These are phyloP conservation scores for Eutrema japonicum DNA, from an alignment of 345 rosid species.

Conservation along the genomic window DNA sequence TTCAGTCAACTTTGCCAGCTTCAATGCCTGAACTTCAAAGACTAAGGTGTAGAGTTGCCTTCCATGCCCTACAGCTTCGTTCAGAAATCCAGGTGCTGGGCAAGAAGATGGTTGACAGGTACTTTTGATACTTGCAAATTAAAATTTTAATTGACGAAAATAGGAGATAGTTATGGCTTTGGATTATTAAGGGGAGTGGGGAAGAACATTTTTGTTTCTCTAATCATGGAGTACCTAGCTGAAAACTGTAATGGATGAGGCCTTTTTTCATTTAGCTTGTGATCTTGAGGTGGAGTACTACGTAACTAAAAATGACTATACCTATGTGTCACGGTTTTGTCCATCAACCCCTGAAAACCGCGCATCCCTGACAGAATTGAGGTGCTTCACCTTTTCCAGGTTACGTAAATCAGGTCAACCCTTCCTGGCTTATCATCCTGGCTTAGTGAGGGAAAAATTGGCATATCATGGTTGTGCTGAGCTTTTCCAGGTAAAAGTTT, in stretches of 20 bases:
- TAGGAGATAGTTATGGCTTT: constrained; percentile 17
- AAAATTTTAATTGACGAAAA: background rate
- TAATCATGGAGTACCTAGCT: constrained; percentile 17
- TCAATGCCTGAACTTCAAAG: constrained; percentile 87
- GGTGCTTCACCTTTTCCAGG: constrained; percentile 50
- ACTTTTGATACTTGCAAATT: constrained; percentile 25
- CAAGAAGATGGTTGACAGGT: constrained; percentile 86
- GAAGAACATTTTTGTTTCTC: constrained; percentile 21
- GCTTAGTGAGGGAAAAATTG: constrained; percentile 76
- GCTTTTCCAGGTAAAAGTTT: constrained; percentile 78
- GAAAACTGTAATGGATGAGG: constrained; percentile 9
- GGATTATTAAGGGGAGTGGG: background rate
- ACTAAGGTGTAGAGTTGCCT: constrained; percentile 95
- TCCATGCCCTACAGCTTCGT: constrained; percentile 95
- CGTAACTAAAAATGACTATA: background rate
- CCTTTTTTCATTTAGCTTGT: constrained; percentile 8
- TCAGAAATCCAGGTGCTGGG: constrained; percentile 80
- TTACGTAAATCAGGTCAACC: constrained; percentile 81
- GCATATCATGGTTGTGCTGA: constrained; percentile 99
- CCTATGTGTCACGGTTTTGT: constrained; percentile 5
- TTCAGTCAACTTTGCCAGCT: constrained; percentile 79
- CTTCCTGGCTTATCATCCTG: constrained; percentile 86
- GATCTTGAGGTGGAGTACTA: constrained; percentile 20
- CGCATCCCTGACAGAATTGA: constrained; percentile 23
- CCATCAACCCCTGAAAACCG: constrained; percentile 4